Percentiles rank a stretch among this genome's conserved stretches.
These are phyloP conservation scores for Paragyromitra xinjiangensis DNA, from an alignment of 495 filamentous ascomycete genomes.

Conservation along the genomic window DNA sequence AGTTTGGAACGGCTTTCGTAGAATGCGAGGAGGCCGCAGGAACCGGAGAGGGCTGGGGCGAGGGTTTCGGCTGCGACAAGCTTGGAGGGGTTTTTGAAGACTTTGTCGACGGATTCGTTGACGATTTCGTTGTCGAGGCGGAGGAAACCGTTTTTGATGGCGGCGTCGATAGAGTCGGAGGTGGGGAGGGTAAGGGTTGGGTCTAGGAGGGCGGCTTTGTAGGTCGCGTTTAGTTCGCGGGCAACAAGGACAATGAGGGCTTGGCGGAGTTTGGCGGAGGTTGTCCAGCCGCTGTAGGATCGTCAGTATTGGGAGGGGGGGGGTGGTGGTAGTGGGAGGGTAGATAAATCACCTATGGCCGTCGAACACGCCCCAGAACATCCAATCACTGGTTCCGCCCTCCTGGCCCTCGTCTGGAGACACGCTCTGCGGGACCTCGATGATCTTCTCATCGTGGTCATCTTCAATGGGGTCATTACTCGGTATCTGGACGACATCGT, in stretches of 20 bases:
- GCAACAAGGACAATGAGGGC: constrained; percentile 90
- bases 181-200: constrained; percentile 69
- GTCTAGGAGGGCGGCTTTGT: constrained; percentile 76
- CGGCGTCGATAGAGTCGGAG: constrained; percentile 80
- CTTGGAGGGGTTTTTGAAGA: constrained; percentile 86
- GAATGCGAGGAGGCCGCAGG: constrained; percentile 94
- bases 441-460: constrained; percentile 96
- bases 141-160: constrained; percentile 92
- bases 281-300: constrained; percentile 84
- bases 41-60: constrained; percentile 91
- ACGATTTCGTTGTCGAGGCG: constrained; percentile 92
- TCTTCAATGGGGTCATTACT: constrained; percentile 99
- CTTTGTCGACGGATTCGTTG: constrained; percentile 84
- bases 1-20: constrained; percentile 87
- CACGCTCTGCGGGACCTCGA: constrained; percentile 76
- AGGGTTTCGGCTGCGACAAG: constrained; percentile 86
- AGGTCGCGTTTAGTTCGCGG: constrained; percentile 90
- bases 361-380: constrained; percentile 99
- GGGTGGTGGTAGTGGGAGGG: not conserved
- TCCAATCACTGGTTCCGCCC: constrained; percentile 82
- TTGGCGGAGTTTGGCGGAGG: constrained; percentile 93
- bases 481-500: constrained; percentile 93
- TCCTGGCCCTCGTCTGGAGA: constrained; percentile 62
- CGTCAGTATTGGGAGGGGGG: constrained; percentile 21
- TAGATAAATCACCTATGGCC: constrained; percentile 75